A percentile compares a stretch with the other conserved stretches of the same genome.
phyloP scores from a whole-genome alignment of 2,329 filamentous ascomycete species.

The Anthostomella pinea region DNA sequence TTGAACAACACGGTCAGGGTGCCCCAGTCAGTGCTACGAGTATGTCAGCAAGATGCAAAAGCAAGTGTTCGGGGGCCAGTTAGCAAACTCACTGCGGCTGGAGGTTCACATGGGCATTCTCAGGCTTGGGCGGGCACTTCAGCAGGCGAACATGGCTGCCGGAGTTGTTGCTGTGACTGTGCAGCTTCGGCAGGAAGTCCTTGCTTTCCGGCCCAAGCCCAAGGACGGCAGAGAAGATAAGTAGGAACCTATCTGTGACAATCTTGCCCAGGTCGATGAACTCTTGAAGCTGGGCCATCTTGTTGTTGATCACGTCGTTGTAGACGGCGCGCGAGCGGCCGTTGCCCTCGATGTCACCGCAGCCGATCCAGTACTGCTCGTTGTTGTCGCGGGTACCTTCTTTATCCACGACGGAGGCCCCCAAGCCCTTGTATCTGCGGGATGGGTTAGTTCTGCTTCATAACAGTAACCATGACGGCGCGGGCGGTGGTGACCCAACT shows the following conservation, averaged over 20 bases:
- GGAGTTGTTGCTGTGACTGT: constrained; percentile 16
- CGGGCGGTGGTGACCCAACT: constrained; percentile 1
- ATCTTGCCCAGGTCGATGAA: constrained; percentile 13
- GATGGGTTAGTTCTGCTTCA: constrained; percentile 1
- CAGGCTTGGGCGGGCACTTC: constrained; percentile 11
- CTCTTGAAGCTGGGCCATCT: constrained; percentile 6
- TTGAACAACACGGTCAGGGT: constrained; percentile 14
- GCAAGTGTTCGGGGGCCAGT: neutral
- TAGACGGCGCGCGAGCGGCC: constrained; percentile 11
- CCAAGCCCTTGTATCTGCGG: constrained; percentile 10
- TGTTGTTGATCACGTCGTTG: constrained; percentile 13
- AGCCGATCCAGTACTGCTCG: constrained; percentile 15
- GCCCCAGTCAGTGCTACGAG: constrained; percentile 12
- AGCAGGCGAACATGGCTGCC: constrained; percentile 13
- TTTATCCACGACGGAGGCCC: constrained; percentile 13
- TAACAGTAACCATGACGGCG: neutral
- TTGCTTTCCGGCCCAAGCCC: constrained; percentile 9
- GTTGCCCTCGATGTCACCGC: constrained; percentile 12
- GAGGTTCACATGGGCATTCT: constrained; percentile 7
- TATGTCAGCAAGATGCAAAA: constrained; percentile 1
- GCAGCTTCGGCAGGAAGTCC: constrained; percentile 10
- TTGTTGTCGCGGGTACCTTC: constrained; percentile 12
- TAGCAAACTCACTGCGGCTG: constrained; percentile 10
- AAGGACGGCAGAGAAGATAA: constrained; percentile 8
- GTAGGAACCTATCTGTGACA: constrained; percentile 9